Evolutionary conservation across 208 protist species (phyloP).

Genomic region (Crithidia thermophila): DNA sequence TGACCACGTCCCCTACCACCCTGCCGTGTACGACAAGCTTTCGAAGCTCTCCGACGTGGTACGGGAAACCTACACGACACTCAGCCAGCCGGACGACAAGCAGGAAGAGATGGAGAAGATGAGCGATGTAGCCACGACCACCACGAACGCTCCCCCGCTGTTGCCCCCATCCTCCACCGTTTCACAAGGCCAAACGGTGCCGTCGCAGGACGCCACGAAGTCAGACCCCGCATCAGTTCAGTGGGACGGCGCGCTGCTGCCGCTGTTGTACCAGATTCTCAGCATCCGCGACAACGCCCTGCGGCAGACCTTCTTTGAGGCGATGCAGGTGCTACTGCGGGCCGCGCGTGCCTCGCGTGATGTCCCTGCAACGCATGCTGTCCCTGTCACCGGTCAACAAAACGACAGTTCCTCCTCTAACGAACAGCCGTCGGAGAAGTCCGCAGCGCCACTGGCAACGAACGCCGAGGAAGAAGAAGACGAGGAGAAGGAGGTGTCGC

Average conservation of each 20-base stretch:
- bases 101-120: not conserved
- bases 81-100: constrained; percentile 8
- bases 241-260: constrained; percentile 62
- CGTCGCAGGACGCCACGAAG: not conserved
- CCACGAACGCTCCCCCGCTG: too few species aligned
- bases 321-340: constrained; percentile 61
- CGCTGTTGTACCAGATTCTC: constrained; percentile 50
- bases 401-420: too few species aligned
- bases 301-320: constrained; percentile 56
- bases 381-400: not conserved
- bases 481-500: constrained; percentile 14
- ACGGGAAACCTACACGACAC: constrained; percentile 23
- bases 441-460: too few species aligned
- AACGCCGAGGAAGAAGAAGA: not conserved
- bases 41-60: constrained; percentile 52
- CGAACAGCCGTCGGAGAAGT: too few species aligned
- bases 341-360: constrained; percentile 47
- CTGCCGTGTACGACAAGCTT: constrained; percentile 64
- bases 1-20: constrained; percentile 65
- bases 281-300: constrained; percentile 52
- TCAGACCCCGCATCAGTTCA: not conserved
- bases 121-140: not conserved
- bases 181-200: too few species aligned
- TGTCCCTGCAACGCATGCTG: too few species aligned
- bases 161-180: too few species aligned